Conservation (phyloP, 768 basidiomycete genomes). For the Coprinopsis cinerea region DNA sequence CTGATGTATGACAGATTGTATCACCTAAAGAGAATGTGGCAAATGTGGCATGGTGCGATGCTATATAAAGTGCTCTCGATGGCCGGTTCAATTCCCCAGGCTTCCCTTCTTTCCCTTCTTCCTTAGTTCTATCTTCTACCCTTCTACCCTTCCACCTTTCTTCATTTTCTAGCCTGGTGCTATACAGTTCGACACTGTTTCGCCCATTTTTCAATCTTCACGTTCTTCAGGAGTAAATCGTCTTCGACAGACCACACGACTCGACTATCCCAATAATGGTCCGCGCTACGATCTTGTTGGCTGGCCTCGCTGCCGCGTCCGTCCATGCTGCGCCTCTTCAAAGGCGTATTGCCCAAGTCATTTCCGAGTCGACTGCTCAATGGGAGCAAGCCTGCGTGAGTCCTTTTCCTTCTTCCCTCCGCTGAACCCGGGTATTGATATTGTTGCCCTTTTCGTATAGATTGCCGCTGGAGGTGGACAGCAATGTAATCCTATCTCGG, state of each 20-base stretch:
- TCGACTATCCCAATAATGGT: slow-evolving; percentile 17
- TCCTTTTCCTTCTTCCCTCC: slow-evolving; percentile 11
- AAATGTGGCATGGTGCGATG: not conserved
- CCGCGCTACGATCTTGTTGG: slow-evolving; percentile 23
- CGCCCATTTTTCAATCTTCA: slow-evolving; percentile 6
- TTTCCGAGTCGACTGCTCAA: slow-evolving; percentile 38
- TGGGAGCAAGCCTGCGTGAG: slow-evolving; percentile 53
- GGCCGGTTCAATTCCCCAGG: slow-evolving; percentile 10
- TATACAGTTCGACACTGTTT: slow-evolving; percentile 10
- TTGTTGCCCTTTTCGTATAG: slow-evolving; percentile 23
- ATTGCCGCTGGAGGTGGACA: slow-evolving; percentile 46
- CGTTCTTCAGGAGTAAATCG: slow-evolving; percentile 10
- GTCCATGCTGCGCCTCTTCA: slow-evolving; percentile 28
- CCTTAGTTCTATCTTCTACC: slow-evolving; percentile 6
- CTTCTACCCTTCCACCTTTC: slow-evolving; percentile 10
- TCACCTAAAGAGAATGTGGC: not conserved
- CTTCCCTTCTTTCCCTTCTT: not conserved
- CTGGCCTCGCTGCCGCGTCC: slow-evolving; percentile 26
- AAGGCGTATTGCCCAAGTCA: slow-evolving; percentile 47
- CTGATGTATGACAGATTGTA: not conserved
- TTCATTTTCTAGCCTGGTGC: slow-evolving; percentile 25
- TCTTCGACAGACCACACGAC: slow-evolving; percentile 12
- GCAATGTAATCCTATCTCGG: slow-evolving; percentile 53
- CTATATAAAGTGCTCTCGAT: slow-evolving; percentile 8
- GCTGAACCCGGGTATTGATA: not conserved